Evolutionary conservation across 2,329 filamentous ascomycete species (phyloP).

Genomic region (Aphanocladium album): DNA sequence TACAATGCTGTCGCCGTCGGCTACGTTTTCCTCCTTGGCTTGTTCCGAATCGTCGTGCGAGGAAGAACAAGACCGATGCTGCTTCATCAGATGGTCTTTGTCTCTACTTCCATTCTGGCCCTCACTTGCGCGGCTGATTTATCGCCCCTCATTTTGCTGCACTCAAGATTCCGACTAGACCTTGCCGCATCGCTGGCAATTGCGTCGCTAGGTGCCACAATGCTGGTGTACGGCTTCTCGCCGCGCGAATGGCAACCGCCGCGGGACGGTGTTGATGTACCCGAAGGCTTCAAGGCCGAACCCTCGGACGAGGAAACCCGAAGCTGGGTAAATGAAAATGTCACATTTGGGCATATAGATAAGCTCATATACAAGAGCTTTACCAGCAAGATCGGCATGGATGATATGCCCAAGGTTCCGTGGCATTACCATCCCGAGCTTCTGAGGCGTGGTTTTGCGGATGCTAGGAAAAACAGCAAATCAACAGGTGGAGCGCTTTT

Average conservation of each 20-base stretch:
- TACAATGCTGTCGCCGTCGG: constrained; percentile 32
- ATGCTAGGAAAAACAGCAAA: not conserved
- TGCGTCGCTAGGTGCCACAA: constrained; percentile 27
- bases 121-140: constrained; percentile 33
- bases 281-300: constrained; percentile 29
- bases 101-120: constrained; percentile 26
- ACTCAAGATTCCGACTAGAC: constrained; percentile 15
- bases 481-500: constrained; percentile 41
- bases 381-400: constrained; percentile 38
- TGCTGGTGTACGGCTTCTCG: constrained; percentile 37
- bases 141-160: constrained; percentile 33
- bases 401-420: constrained; percentile 43
- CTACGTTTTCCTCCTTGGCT: constrained; percentile 41
- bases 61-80: constrained; percentile 40
- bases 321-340: constrained; percentile 48
- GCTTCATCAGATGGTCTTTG: constrained; percentile 44
- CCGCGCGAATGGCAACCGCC: constrained; percentile 48
- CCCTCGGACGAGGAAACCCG: constrained; percentile 48
- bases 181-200: not conserved
- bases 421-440: constrained; percentile 36
- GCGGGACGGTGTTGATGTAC: constrained; percentile 31
- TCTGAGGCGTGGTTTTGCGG: not conserved
- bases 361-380: constrained; percentile 36
- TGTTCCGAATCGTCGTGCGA: constrained; percentile 37
- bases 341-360: constrained; percentile 33